Percentiles rank a stretch among this genome's conserved stretches.
These are phyloP conservation scores for Amanita bisporigera DNA, from an alignment of 1,284 basidiomycete species.

Conservation along the genomic window DNA sequence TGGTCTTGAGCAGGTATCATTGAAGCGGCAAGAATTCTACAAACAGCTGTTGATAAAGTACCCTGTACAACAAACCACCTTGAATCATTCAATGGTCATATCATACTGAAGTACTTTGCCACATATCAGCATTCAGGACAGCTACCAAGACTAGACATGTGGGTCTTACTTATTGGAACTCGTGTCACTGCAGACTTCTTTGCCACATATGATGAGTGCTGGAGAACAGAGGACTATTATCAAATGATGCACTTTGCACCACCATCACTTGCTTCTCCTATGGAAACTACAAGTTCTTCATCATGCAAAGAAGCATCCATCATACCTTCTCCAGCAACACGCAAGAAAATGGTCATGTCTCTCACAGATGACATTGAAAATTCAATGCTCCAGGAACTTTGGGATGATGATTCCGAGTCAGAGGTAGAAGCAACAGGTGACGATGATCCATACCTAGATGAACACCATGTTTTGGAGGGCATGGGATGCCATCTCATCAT, in stretches of 20 bases:
- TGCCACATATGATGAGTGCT: background rate
- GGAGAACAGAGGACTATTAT: too few species aligned
- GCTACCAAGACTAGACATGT: constrained; percentile 22
- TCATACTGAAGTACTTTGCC: constrained; percentile 24
- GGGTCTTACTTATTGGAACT: constrained; percentile 21
- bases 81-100: constrained; percentile 34
- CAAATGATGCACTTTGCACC: too few species aligned
- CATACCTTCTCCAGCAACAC: background rate
- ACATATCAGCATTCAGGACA: constrained; percentile 24
- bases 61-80: constrained; percentile 32
- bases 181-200: constrained; percentile 27
- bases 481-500: background rate
- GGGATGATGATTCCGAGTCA: background rate
- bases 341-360: background rate
- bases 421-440: background rate
- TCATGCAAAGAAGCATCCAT: background rate
- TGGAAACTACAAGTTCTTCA: background rate
- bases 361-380: background rate
- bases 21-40: constrained; percentile 21
- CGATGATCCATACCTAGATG: background rate
- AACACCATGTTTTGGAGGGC: background rate
- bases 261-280: background rate
- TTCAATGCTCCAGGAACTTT: constrained; percentile 2
- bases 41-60: constrained; percentile 18
- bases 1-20: constrained; percentile 32